These are phyloP conservation scores for Salix udensis DNA, from an alignment of 345 rosid genomes.

Conservation along the genomic window DNA sequence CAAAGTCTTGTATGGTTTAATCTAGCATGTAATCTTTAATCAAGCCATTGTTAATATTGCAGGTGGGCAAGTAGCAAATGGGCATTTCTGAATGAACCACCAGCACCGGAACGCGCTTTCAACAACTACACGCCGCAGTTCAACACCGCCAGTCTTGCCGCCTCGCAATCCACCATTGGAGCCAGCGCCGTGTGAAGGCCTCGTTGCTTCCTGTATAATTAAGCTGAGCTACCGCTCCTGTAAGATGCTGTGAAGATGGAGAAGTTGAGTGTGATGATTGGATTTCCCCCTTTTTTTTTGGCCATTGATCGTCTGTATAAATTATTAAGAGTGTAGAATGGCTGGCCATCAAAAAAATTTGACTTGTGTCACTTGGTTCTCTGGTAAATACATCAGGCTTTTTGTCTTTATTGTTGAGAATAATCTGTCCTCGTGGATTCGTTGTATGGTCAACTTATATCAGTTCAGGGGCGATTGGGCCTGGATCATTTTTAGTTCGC, in stretches of 20 bases:
- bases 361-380: no score
- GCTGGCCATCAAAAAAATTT: no score
- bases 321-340: no score
- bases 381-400: no score
- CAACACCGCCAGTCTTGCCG: constrained; percentile 42
- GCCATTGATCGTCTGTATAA: no score
- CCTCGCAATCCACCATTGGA: constrained; percentile 14
- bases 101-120: constrained; percentile 44
- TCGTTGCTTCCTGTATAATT: background rate
- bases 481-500: background rate
- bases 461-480: background rate
- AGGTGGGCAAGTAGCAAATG: constrained; percentile 84
- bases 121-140: constrained; percentile 58
- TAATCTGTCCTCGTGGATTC: no score
- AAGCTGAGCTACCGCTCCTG: background rate
- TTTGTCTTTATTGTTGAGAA: no score
- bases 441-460: no score
- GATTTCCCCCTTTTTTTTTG: no score
- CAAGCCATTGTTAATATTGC: background rate
- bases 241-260: no score
- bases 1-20: background rate
- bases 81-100: constrained; percentile 86
- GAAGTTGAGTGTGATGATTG: no score
- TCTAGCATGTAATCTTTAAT: background rate
- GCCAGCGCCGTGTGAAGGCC: constrained; percentile 9